A percentile compares a stretch with the other conserved stretches of the same genome.
These are phyloP conservation scores for Ganoderma resinaceum DNA, from an alignment of 1,284 basidiomycete genomes.

Conservation along the genomic window DNA sequence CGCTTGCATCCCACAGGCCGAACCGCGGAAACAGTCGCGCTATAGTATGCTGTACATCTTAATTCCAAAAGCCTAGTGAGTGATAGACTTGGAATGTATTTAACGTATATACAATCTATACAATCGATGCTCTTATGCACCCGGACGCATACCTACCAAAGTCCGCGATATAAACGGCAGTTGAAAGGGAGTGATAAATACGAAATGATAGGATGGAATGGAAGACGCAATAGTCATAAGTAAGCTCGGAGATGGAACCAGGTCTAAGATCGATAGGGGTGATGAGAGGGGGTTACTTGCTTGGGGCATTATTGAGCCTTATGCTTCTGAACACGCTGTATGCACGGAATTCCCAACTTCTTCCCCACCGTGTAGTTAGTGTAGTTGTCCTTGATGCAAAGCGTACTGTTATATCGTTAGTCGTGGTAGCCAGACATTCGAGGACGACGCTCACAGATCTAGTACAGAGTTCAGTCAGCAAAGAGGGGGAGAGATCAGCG, in stretches of 20 bases:
- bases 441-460: constrained; percentile 53
- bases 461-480: constrained; percentile 14
- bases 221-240: constrained; percentile 4
- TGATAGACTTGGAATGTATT: neutral
- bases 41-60: too few relatives aligned
- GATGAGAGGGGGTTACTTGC: neutral
- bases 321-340: constrained; percentile 35
- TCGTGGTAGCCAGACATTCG: neutral
- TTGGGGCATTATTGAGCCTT: constrained; percentile 28
- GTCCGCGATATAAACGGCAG: neutral
- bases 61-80: neutral
- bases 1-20: neutral
- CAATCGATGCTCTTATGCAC: neutral
- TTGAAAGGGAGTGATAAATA: neutral
- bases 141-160: neutral
- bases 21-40: neutral
- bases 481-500: neutral
- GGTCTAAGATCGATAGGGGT: neutral
- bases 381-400: constrained; percentile 66
- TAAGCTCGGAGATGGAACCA: neutral
- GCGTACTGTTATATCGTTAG: constrained; percentile 45
- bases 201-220: neutral
- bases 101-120: neutral
- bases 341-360: constrained; percentile 50
- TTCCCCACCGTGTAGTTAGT: constrained; percentile 52